These are phyloP conservation scores for Blastobotrys ciferrii DNA, from an alignment of 1,139 yeast species.

Conservation along the genomic window DNA sequence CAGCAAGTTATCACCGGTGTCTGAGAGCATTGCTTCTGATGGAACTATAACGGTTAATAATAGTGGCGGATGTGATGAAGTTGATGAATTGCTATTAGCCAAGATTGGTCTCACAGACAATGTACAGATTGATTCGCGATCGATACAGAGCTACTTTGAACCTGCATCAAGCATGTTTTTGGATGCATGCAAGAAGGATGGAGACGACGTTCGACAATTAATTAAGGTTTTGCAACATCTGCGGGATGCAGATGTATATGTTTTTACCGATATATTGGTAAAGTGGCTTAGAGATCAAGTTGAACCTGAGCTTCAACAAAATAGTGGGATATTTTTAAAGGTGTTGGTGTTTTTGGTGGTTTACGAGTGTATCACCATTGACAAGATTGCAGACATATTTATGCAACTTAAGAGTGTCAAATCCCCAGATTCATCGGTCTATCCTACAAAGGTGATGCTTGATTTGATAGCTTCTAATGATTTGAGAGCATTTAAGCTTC, in stretches of 20 bases:
- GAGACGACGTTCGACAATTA: slow-evolving; percentile 19
- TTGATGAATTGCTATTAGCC: slow-evolving; percentile 4
- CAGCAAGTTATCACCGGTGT: slow-evolving; percentile 32
- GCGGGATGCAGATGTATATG: slow-evolving; percentile 25
- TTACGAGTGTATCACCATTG: slow-evolving; percentile 40
- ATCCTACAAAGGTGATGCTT: slow-evolving; percentile 22
- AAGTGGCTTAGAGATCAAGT: slow-evolving; percentile 31
- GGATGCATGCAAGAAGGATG: slow-evolving; percentile 20
- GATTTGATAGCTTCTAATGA: slow-evolving; percentile 20
- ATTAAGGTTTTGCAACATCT: slow-evolving; percentile 26
- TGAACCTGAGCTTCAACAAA: slow-evolving; percentile 25
- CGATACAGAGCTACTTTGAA: slow-evolving; percentile 23
- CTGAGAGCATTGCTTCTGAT: slow-evolving; percentile 21
- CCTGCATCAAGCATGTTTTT: slow-evolving; percentile 21
- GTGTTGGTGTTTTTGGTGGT: slow-evolving; percentile 36
- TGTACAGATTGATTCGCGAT: slow-evolving; percentile 23
- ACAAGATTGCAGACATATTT: slow-evolving; percentile 37
- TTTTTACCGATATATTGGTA: slow-evolving; percentile 26
- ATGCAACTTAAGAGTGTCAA: slow-evolving; percentile 26
- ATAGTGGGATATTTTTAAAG: slow-evolving; percentile 29
- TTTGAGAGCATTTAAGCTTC: slow-evolving; percentile 17
- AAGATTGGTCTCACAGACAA: slow-evolving; percentile 9
- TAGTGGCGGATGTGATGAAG: slow-evolving; percentile 7
- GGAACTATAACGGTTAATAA: neutral
- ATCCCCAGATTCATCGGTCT: slow-evolving; percentile 20